Base-by-base conservation (phyloP, 306 rosid genomes). In the Vigna mungo region DNA sequence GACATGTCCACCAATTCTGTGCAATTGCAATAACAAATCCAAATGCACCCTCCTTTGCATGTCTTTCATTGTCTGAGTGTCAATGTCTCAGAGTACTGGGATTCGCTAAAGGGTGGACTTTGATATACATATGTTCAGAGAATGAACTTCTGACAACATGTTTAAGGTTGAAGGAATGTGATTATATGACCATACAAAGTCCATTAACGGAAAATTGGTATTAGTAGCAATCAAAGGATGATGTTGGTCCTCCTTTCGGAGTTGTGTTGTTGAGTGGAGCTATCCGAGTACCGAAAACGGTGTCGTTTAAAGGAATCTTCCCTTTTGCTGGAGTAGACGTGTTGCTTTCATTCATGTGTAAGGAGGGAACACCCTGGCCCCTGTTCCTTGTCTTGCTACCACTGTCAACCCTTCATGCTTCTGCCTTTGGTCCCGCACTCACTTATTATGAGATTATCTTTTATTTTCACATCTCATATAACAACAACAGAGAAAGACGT, bases 251-350 rank as follows among this genome's bases (percentile, higher is more conserved):
- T 52, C 23, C 25, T 53, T 18, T 1, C 4, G 6, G 44, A 13
- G 18, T 17, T 52, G 1, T 17, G 27, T 20, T 32, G 6, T 47
- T 36, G 41, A 36, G 6, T 36, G 41, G 41, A 36, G 41, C 8
- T 36, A 1, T 36, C 41, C 6, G 9, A 36, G 74, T 7, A 67
- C 14, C 4, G 68, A 39, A 39, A 78, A 58, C 75, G 76, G 23
- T 32, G 76, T 58, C 70, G 61, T 78, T 58, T 30, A 9, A 56
- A 70, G 75, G 76, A 68, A 55, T 68, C 76, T 56, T 68, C 76
- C 36, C 14, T 15, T 75, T 76, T 51, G 17, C 23, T 15, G 2
- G 64, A 52, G 1, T 13, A 16, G 74, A 77, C 48, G 10, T 67
- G 1, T 67, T 67, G 13, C 59, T 39, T 30, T 16, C 47, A 51